Evolutionary conservation across 192 early-diverging fungal species (phyloP).

Genomic region (Coemansia umbellata): DNA sequence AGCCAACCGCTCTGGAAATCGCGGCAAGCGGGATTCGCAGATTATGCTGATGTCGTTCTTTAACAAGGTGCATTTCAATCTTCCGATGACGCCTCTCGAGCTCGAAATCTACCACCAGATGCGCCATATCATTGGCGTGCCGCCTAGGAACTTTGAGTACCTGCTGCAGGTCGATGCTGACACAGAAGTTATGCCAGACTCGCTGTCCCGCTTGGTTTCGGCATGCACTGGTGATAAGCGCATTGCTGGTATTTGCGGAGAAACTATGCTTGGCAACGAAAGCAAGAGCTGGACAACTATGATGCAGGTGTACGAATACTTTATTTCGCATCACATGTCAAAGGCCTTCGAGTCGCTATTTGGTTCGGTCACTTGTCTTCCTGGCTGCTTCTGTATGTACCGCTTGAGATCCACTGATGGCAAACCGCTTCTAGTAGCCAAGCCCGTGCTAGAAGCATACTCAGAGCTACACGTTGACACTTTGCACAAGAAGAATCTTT

Average conservation of each 20-base stretch:
- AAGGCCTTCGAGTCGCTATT: slow-evolving; percentile 86
- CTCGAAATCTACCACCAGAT: slow-evolving; percentile 98
- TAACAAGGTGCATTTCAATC: slow-evolving; percentile 89
- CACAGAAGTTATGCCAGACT: slow-evolving; percentile 80
- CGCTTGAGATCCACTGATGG: slow-evolving; percentile 59
- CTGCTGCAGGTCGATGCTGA: slow-evolving; percentile 80
- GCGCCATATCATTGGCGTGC: slow-evolving; percentile 93
- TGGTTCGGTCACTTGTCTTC: slow-evolving; percentile 80
- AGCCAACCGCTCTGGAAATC: slow-evolving; percentile 83
- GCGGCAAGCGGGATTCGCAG: slow-evolving; percentile 99
- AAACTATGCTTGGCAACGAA: slow-evolving; percentile 89
- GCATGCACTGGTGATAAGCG: slow-evolving; percentile 70
- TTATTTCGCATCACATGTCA: slow-evolving; percentile 88
- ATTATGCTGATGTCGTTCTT: slow-evolving; percentile 94
- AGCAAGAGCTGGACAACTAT: slow-evolving; percentile 92
- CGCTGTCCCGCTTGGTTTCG: slow-evolving; percentile 85
- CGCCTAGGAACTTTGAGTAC: slow-evolving; percentile 76
- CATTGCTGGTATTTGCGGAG: slow-evolving; percentile 90
- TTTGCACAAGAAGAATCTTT: slow-evolving; percentile 95
- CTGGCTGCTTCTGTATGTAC: slow-evolving; percentile 89
- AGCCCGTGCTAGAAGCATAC: slow-evolving; percentile 81
- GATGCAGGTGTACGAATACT: slow-evolving; percentile 97
- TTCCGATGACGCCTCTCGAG: slow-evolving; percentile 90
- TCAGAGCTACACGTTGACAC: slow-evolving; percentile 92
- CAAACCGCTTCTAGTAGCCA: slow-evolving; percentile 78